Conservation (phyloP, 2,329 filamentous ascomycete genomes). For the Ceratocystis alfenasii region DNA sequence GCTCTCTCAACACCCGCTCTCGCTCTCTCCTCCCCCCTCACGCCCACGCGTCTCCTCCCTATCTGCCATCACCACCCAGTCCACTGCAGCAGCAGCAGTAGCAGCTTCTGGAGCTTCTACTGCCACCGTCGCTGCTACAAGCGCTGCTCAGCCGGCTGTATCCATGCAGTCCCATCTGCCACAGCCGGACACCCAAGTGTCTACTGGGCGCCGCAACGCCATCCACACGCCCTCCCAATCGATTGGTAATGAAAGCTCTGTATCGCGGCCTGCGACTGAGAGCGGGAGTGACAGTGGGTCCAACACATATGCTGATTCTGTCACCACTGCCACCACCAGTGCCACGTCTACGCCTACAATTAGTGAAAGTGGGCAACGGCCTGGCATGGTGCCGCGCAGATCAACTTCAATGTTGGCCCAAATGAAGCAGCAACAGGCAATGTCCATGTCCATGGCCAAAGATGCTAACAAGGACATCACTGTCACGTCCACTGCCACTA, state of each 20-base stretch:
- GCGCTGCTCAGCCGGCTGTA: not conserved
- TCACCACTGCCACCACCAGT: conserved; percentile 16
- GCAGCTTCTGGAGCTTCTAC: conserved; percentile 1
- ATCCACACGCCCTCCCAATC: conserved; percentile 15
- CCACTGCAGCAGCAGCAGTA: conserved; percentile 4
- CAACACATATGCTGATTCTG: conserved; percentile 17
- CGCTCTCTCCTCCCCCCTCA: conserved; percentile 1
- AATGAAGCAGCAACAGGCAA: conserved; percentile 8
- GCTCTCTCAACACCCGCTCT: conserved; percentile 10
- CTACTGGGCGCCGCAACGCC: conserved; percentile 15
- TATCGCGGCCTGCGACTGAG: conserved; percentile 11
- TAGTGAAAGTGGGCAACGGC: conserved; percentile 10
- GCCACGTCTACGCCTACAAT: not conserved
- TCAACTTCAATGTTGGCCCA: conserved; percentile 20
- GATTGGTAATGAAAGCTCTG: conserved; percentile 12
- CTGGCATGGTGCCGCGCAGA: conserved; percentile 17
- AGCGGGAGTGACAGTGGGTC: conserved; percentile 16
- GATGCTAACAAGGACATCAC: conserved; percentile 13
- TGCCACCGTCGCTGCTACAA: not conserved
- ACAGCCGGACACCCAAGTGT: conserved; percentile 12
- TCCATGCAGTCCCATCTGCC: conserved; percentile 10
- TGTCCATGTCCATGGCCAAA: not conserved
- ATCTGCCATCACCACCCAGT: conserved; percentile 12
- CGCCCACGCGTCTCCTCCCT: conserved; percentile 10
- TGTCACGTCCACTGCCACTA: conserved; percentile 13